Evolutionary conservation across 345 rosid genomes (phyloP), one percentile per base, ranked within the genome.

Genomic region (Boechera retrofracta): DNA sequence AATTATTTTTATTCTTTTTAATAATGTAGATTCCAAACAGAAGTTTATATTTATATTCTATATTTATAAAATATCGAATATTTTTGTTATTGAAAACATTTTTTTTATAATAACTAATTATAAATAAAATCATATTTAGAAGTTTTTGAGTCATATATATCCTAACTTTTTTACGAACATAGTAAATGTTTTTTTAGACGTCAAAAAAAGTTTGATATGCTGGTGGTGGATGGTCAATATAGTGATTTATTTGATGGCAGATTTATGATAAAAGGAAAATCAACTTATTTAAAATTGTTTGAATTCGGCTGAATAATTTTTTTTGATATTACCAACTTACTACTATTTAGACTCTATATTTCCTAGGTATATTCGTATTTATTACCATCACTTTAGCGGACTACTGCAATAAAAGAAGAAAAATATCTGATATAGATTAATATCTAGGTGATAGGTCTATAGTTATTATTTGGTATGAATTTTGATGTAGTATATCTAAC

Each of bases 401-500:
- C 52, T 2, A 44, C 15, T 1, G 21, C 42, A 55, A 55, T 31
- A 66, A 66, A 35, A 45, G 9, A 56, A 42, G 21, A 6, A 15
- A 35, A 49, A 10, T 47, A 45, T 52, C 12, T 55, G 1, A 29
- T 45, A 71, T 24, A 21, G 32, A 55, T 4, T 6, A 36, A 56
- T 70, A 6, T 8, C 1, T 59, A 35, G 48, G 11, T 72, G 59
- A 35, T 38, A 48, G 0, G 57, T 48, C 38, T 59, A 47, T 57
- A 45, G 59, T 2, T 58, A 28, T 21, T 21, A 21, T 21, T 21
- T 21, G 24, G 42, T 51, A 31, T 72, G 4, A 31, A 72, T 51
- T 7, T 29, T 62, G 69, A 73, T 58, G 75, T 71, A 47, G 28
- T 21, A 71, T 71, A 12, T 57, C 47, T 45, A 58, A 33, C 55